These are phyloP conservation scores for Candida buenavistaensis DNA, from an alignment of 1,139 yeast genomes.

Conservation along the genomic window DNA sequence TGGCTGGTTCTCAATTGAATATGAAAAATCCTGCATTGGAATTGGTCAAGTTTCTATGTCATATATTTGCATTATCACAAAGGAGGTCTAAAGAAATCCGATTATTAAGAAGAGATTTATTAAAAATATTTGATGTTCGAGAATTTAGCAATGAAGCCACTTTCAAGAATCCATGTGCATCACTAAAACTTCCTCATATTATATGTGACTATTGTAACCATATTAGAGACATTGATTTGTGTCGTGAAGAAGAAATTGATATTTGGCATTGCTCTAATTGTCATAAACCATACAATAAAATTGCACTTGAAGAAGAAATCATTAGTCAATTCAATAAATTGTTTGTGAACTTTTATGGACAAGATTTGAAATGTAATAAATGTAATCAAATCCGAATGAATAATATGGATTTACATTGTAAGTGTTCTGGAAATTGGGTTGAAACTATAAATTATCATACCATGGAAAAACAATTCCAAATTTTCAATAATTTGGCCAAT, in stretches of 20 bases:
- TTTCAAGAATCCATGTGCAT: conserved; percentile 76
- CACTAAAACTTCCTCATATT: conserved; percentile 64
- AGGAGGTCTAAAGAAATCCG: conserved; percentile 72
- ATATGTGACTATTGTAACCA: conserved; percentile 80
- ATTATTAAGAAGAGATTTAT: conserved; percentile 69
- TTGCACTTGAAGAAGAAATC: conserved; percentile 75
- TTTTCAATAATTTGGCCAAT: conserved; percentile 60
- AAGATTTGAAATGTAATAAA: conserved; percentile 78
- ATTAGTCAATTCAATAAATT: conserved; percentile 61
- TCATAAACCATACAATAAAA: conserved; percentile 59
- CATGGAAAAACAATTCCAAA: conserved; percentile 44
- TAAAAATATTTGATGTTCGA: conserved; percentile 71
- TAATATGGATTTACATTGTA: conserved; percentile 73
- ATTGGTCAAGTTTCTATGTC: conserved; percentile 73
- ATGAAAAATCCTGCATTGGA: conserved; percentile 75
- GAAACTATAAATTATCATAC: conserved; percentile 53
- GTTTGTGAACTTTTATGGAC: conserved; percentile 65
- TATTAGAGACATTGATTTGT: conserved; percentile 77
- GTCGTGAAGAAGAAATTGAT: conserved; percentile 56
- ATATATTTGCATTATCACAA: conserved; percentile 67
- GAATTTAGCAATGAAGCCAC: conserved; percentile 80
- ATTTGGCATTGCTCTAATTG: conserved; percentile 77
- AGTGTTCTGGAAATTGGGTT: conserved; percentile 86
- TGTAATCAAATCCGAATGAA: conserved; percentile 69
- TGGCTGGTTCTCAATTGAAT: conserved; percentile 69